Evolutionary conservation across 306 rosid species (phyloP).

Genomic region (Prunus fruticosa): DNA sequence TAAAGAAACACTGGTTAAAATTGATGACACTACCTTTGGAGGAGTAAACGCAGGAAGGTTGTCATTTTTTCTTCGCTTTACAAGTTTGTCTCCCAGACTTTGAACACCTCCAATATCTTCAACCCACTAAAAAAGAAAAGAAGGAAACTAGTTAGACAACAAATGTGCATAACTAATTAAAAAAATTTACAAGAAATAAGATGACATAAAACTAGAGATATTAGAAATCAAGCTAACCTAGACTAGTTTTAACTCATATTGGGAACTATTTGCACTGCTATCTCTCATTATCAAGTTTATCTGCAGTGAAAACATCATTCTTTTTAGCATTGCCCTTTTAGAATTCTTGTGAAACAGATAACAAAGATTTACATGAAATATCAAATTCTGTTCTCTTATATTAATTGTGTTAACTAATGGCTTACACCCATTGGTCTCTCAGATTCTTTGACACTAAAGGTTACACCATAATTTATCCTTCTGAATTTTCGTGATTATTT

Average conservation of each 20-base stretch:
- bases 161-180: conserved; percentile 1
- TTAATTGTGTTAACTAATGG: background rate
- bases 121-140: conserved; percentile 59
- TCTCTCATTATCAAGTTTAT: background rate
- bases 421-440: background rate
- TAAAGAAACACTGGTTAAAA: background rate
- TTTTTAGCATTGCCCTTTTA: background rate
- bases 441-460: background rate
- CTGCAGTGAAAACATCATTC: background rate
- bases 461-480: background rate
- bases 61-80: conserved; percentile 57
- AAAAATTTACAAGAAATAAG: background rate
- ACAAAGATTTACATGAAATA: background rate
- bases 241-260: background rate
- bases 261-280: background rate
- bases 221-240: background rate
- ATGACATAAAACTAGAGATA: background rate
- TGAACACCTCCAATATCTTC: conserved; percentile 87
- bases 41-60: conserved; percentile 79
- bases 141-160: conserved; percentile 18
- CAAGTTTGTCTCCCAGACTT: conserved; percentile 61
- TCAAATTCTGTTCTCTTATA: background rate
- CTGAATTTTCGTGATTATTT: background rate
- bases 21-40: conserved; percentile 61
- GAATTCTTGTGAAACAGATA: background rate